Conservation (phyloP, 192 early-diverging fungal genomes). For the Rhizophagus prolifer region DNA sequence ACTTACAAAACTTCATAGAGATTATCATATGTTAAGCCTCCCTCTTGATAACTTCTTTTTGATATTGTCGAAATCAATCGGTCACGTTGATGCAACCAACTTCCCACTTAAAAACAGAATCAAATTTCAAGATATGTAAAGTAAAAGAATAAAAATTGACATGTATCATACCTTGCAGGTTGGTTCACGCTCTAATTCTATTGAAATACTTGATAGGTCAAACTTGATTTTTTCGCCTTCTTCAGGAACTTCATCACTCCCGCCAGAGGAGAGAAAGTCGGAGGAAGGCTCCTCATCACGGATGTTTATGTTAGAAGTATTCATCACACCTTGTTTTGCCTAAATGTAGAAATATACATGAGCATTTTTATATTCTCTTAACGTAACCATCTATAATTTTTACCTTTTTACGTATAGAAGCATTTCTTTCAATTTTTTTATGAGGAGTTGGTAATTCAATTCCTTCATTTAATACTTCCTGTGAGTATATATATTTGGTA, state of each 20-base stretch:
- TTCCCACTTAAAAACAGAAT: conserved; percentile 19
- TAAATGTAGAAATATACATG: conserved; percentile 13
- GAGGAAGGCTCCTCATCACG: not conserved
- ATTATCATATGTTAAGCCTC: conserved; percentile 1
- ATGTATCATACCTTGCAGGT: not conserved
- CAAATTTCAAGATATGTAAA: conserved; percentile 13
- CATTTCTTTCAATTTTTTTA: conserved; percentile 3
- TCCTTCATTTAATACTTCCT: conserved; percentile 19
- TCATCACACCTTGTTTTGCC: not conserved
- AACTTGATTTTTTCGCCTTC: conserved; percentile 12
- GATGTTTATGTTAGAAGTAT: not conserved
- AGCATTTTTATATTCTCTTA: not conserved
- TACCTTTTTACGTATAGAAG: conserved; percentile 2
- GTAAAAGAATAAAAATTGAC: conserved; percentile 5
- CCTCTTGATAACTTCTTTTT: not conserved
- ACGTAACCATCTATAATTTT: conserved; percentile 14
- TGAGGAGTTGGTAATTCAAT: not conserved
- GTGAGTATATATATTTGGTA: conserved; percentile 19
- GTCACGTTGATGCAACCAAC: not conserved
- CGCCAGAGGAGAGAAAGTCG: not conserved
- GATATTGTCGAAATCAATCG: conserved; percentile 18
- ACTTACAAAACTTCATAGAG: conserved; percentile 23
- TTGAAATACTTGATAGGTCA: conserved; percentile 7
- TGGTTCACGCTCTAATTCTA: conserved; percentile 8
- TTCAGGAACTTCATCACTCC: no score